Evolutionary conservation across 768 basidiomycete genomes (phyloP).

Genomic region (Postia placenta): DNA sequence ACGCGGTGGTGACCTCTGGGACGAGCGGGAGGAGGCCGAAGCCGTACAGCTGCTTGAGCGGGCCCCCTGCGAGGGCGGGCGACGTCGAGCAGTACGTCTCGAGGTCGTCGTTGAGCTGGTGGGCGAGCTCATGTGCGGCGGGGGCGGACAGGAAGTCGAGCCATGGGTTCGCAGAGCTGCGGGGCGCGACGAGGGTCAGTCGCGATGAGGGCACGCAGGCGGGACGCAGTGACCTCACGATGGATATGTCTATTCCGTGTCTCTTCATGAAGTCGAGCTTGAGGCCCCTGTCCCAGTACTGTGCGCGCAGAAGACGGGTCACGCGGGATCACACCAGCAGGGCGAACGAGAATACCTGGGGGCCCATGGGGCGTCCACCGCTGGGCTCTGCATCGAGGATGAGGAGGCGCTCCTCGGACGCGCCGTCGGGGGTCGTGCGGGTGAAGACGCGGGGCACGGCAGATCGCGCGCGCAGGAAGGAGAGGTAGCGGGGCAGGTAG

Average conservation of each 20-base stretch:
- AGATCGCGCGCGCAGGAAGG: constrained; percentile 58
- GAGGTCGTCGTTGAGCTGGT: constrained; percentile 69
- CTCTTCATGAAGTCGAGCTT: constrained; percentile 83
- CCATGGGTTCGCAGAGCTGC: constrained; percentile 86
- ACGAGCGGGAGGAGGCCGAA: constrained; percentile 85
- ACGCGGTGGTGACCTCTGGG: constrained; percentile 45
- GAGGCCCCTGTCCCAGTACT: constrained; percentile 75
- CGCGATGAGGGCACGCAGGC: constrained; percentile 2
- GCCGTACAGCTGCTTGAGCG: constrained; percentile 66
- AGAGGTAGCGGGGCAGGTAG: constrained; percentile 74
- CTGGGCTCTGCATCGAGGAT: constrained; percentile 79
- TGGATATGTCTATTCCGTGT: constrained; percentile 74
- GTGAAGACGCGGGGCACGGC: constrained; percentile 63
- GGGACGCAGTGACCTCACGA: constrained; percentile 53
- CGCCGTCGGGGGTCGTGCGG: constrained; percentile 37
- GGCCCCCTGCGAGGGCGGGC: constrained; percentile 33
- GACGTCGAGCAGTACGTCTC: constrained; percentile 73
- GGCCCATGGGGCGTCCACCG: constrained; percentile 73
- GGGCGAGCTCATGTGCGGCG: constrained; percentile 60
- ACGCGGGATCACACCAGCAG: no score
- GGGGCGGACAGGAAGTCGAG: constrained; percentile 75
- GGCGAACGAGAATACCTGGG: constrained; percentile 42
- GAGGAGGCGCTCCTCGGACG: constrained; percentile 60
- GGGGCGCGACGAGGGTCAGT: no score
- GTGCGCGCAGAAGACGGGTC: no score